Evolutionary conservation across 78 protist genomes (phyloP).

Genomic region (Guillardia theta): DNA sequence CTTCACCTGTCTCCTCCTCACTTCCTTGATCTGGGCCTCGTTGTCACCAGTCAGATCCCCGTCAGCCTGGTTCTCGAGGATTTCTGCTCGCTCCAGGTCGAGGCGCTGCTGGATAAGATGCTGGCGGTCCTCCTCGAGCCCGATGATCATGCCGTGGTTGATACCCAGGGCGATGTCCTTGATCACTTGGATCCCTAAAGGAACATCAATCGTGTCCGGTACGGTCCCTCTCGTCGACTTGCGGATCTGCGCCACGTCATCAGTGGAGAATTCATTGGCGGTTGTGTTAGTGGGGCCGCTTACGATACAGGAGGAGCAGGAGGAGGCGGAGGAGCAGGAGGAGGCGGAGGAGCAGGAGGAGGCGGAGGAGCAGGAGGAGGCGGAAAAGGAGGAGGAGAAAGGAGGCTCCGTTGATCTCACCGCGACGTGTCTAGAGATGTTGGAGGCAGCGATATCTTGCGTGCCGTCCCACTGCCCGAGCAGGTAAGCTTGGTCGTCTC

Average conservation of each 20-base stretch:
- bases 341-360: not conserved
- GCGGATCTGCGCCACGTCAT: not conserved
- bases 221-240: not conserved
- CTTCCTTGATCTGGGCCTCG: too few relatives aligned
- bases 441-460: not conserved
- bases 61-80: not conserved
- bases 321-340: too few relatives aligned
- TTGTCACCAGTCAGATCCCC: too few relatives aligned
- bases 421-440: not conserved
- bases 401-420: not conserved
- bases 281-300: too few relatives aligned
- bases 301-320: too few relatives aligned
- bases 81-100: not conserved
- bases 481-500: constrained; percentile 23
- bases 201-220: not conserved
- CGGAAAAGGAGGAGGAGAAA: not conserved
- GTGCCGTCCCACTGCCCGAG: not conserved
- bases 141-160: not conserved
- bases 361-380: not conserved
- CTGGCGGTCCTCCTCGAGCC: constrained; percentile 14
- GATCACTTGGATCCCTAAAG: not conserved
- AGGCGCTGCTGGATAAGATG: not conserved
- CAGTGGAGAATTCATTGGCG: too few relatives aligned
- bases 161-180: not conserved
- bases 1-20: too few relatives aligned